A percentile compares a stretch with the other conserved stretches of the same genome.
phyloP scores from a whole-genome alignment of 495 filamentous ascomycete genomes.

The Cenococcum geophilum region DNA sequence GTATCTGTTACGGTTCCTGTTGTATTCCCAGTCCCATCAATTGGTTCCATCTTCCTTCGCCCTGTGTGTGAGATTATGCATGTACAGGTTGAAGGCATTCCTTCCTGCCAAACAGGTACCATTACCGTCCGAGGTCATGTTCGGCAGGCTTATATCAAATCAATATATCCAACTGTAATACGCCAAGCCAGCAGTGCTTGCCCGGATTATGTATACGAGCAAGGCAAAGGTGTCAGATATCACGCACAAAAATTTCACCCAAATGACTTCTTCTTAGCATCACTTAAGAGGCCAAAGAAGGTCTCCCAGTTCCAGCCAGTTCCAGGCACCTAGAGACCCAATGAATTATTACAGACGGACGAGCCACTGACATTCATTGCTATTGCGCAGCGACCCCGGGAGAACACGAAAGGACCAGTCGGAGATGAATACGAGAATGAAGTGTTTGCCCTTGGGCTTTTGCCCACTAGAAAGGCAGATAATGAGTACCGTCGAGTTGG shows the following conservation, averaged over 20 bases:
- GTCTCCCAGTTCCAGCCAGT: not conserved
- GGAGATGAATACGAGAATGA: not conserved
- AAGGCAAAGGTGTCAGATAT: not conserved
- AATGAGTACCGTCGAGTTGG: not conserved
- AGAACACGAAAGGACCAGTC: not conserved
- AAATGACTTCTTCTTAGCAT: not conserved
- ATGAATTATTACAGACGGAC: not conserved
- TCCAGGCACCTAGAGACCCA: not conserved
- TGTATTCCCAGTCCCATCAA: conserved; percentile 3
- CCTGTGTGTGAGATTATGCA: not conserved
- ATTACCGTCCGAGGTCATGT: conserved; percentile 4
- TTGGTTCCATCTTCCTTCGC: conserved; percentile 4
- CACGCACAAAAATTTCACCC: not conserved
- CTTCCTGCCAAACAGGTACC: not conserved
- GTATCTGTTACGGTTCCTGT: conserved; percentile 15
- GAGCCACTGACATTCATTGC: not conserved
- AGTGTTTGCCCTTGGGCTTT: not conserved
- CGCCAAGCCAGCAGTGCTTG: not conserved
- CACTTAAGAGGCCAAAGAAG: not conserved
- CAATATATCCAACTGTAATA: conserved; percentile 7
- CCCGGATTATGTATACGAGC: not conserved
- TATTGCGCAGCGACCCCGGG: not conserved
- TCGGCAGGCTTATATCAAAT: conserved; percentile 1
- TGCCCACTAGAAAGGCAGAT: not conserved
- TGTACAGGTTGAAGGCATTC: not conserved